Evolutionary conservation across 139 green algal species (phyloP).

Genomic region (Chlorella sp.): DNA sequence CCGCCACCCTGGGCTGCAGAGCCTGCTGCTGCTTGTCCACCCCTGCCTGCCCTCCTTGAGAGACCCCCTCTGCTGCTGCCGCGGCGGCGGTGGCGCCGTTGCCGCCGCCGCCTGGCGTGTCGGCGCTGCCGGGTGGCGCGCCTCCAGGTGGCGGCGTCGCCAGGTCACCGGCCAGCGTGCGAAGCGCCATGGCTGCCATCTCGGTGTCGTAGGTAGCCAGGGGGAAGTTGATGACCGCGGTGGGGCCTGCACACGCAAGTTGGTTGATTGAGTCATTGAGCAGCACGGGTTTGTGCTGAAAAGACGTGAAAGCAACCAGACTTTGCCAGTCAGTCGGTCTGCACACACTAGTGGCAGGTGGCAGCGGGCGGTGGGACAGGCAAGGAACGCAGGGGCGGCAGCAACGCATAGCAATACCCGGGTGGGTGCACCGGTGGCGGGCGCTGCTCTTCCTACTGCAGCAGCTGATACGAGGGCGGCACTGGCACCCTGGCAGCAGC

Average conservation of each 20-base stretch:
- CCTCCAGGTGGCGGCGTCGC: background rate
- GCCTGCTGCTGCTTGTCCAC: background rate
- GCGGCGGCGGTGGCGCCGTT: background rate
- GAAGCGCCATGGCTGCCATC: conserved; percentile 18
- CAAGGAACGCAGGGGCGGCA: too few species aligned
- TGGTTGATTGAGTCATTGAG: too few species aligned
- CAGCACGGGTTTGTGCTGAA: too few species aligned
- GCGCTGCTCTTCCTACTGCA: too few species aligned
- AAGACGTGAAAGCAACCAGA: too few species aligned
- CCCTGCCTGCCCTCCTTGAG: background rate
- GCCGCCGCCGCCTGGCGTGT: background rate
- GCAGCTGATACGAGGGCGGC: too few species aligned
- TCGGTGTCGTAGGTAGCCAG: conserved; percentile 8
- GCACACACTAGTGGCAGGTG: too few species aligned
- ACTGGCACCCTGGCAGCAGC: too few species aligned
- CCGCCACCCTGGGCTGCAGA: background rate
- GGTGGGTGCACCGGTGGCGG: too few species aligned
- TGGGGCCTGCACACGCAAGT: background rate
- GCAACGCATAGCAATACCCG: too few species aligned
- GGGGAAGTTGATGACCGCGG: conserved; percentile 48
- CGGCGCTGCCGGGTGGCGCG: background rate
- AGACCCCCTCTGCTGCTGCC: background rate
- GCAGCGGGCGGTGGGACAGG: too few species aligned
- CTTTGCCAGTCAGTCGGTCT: too few species aligned
- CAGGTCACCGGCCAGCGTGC: background rate